phyloP scores from a whole-genome alignment of 441 rosid species.

The Lepidium campestre region DNA sequence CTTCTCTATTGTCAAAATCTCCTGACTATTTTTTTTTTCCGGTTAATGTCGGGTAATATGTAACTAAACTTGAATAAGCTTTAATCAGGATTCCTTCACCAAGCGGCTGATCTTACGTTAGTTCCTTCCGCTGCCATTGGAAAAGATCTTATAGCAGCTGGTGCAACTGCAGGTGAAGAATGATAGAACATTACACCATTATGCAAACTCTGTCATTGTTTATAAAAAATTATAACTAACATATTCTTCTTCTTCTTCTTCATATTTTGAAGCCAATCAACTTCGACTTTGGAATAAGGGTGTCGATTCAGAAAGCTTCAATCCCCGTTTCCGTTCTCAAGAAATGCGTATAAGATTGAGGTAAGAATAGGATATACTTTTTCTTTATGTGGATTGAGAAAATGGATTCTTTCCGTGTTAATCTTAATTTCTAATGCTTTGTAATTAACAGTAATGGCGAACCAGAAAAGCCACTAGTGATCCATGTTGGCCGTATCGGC shows the following conservation, averaged over 20 bases:
- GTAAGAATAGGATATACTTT: slow-evolving; percentile 24
- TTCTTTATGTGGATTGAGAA: neutral
- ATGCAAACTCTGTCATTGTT: neutral
- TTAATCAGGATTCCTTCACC: slow-evolving; percentile 83
- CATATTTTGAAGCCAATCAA: slow-evolving; percentile 57
- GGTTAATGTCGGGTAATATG: neutral
- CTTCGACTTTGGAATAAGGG: slow-evolving; percentile 98
- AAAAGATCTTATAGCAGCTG: slow-evolving; percentile 73
- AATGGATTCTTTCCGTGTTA: neutral
- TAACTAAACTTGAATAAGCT: slow-evolving; percentile 6
- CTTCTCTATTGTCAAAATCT: neutral
- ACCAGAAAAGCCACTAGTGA: slow-evolving; percentile 81
- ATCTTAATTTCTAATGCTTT: slow-evolving; percentile 16
- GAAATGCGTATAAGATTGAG: slow-evolving; percentile 87
- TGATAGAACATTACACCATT: neutral
- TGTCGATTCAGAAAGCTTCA: slow-evolving; percentile 88
- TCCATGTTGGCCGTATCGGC: slow-evolving; percentile 94
- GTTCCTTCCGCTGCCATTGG: slow-evolving; percentile 93
- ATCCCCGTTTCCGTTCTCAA: slow-evolving; percentile 65
- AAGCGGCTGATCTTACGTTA: slow-evolving; percentile 94
- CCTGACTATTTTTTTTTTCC: neutral
- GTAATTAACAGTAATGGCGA: slow-evolving; percentile 64
- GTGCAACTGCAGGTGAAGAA: slow-evolving; percentile 78
- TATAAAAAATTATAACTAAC: slow-evolving; percentile 3
- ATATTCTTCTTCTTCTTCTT: neutral